These are phyloP conservation scores for Phaeodactylum tricornutum DNA, from an alignment of 108 stramenopile genomes.

Conservation along the genomic window DNA sequence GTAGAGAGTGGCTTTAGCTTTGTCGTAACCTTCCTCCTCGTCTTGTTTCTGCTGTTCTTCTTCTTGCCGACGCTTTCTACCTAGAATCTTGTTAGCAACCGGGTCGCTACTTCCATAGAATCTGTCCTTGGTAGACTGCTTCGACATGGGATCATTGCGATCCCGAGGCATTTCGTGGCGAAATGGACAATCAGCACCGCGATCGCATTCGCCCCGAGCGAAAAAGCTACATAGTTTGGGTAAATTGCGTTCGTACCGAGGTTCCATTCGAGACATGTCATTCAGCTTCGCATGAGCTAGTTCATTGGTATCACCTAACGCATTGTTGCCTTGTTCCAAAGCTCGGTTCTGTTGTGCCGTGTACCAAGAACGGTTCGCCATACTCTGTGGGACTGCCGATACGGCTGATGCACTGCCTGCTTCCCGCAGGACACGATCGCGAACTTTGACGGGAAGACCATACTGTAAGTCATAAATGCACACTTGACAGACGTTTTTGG, in stretches of 20 bases:
- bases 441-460: constrained; percentile 87
- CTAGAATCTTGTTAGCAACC: constrained; percentile 79
- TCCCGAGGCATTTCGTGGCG: constrained; percentile 96
- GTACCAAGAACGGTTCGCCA: constrained; percentile 81
- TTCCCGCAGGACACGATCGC: constrained; percentile 86
- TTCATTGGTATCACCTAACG: constrained; percentile 29
- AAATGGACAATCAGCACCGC: constrained; percentile 91
- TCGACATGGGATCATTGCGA: constrained; percentile 81
- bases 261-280: constrained; percentile 88
- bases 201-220: constrained; percentile 92
- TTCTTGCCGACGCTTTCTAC: constrained; percentile 42
- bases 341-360: constrained; percentile 69
- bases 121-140: constrained; percentile 92
- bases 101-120: constrained; percentile 92
- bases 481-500: constrained; percentile 98
- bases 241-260: constrained; percentile 90
- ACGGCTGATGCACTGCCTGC: constrained; percentile 29
- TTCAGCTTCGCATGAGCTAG: constrained; percentile 69
- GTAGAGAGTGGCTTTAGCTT: constrained; percentile 69
- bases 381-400: constrained; percentile 73
- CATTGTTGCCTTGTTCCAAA: constrained; percentile 57
- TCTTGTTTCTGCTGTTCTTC: constrained; percentile 30
- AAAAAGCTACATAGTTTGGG: constrained; percentile 95
- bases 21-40: constrained; percentile 54
- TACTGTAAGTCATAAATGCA: constrained; percentile 98